Conservation (phyloP, 2,329 filamentous ascomycete species). For the Xylariales sp. region DNA sequence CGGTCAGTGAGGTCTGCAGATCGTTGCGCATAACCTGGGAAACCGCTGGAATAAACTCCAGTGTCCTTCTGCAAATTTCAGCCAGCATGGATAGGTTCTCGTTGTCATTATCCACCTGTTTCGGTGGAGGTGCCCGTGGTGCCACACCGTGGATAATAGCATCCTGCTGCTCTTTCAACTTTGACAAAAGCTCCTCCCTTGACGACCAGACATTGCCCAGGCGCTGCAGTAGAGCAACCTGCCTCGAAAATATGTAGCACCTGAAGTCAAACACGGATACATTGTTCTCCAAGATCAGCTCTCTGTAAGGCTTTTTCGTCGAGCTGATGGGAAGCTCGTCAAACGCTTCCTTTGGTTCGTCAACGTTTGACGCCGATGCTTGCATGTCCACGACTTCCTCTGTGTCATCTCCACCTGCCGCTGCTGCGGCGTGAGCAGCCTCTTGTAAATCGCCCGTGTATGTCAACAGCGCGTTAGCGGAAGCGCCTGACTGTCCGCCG, state of each 20-base stretch:
- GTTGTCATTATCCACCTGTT: slow-evolving; percentile 49
- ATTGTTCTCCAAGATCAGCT: slow-evolving; percentile 88
- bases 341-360: slow-evolving; percentile 31
- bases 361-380: slow-evolving; percentile 25
- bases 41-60: slow-evolving; percentile 79
- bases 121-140: slow-evolving; percentile 42
- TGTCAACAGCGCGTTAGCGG: slow-evolving; percentile 67
- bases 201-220: slow-evolving; percentile 71
- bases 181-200: slow-evolving; percentile 56
- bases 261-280: slow-evolving; percentile 96
- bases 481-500: slow-evolving; percentile 55
- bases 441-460: slow-evolving; percentile 71
- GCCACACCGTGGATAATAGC: slow-evolving; percentile 54
- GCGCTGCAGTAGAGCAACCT: slow-evolving; percentile 76
- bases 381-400: slow-evolving; percentile 47
- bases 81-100: slow-evolving; percentile 79
- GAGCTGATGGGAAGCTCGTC: slow-evolving; percentile 59
- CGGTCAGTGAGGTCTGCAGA: slow-evolving; percentile 57
- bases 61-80: slow-evolving; percentile 77
- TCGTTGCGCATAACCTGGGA: slow-evolving; percentile 78
- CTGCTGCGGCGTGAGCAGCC: slow-evolving; percentile 48
- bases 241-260: slow-evolving; percentile 87
- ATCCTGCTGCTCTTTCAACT: slow-evolving; percentile 59
- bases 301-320: slow-evolving; percentile 76
- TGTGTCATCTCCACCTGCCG: slow-evolving; percentile 28